These are phyloP conservation scores for Fusarium palustre DNA, from an alignment of 2,329 filamentous ascomycete species.

Conservation along the genomic window DNA sequence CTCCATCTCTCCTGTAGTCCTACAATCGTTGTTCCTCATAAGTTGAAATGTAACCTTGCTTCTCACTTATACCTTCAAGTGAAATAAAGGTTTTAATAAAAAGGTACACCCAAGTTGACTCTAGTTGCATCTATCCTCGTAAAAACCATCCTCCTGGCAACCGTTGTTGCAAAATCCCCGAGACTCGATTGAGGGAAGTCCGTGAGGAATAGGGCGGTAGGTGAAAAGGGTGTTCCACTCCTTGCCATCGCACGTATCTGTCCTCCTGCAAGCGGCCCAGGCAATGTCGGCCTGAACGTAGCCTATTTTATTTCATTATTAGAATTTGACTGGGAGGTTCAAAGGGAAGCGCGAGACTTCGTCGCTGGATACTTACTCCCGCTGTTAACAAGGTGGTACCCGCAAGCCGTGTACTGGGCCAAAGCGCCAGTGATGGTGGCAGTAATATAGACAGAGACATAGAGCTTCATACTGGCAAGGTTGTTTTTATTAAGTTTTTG, in stretches of 20 bases:
- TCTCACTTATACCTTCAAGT: too few relatives aligned
- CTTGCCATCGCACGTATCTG: not conserved
- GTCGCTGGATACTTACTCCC: not conserved
- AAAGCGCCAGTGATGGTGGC: too few relatives aligned
- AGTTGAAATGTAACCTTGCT: too few relatives aligned
- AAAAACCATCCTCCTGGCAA: not conserved
- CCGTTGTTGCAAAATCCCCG: not conserved
- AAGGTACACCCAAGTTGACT: too few relatives aligned
- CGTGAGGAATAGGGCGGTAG: conserved; percentile 2
- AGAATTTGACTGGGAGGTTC: not conserved
- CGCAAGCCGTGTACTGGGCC: too few relatives aligned
- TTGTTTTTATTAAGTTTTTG: too few relatives aligned
- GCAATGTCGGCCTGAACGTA: not conserved
- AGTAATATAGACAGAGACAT: too few relatives aligned
- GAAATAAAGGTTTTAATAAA: too few relatives aligned
- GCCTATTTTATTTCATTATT: not conserved
- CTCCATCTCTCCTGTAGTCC: too few relatives aligned
- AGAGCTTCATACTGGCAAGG: too few relatives aligned
- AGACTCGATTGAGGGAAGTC: not conserved
- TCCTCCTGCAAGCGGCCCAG: not conserved
- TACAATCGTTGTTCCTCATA: too few relatives aligned
- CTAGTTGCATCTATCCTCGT: not conserved
- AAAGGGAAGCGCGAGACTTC: not conserved
- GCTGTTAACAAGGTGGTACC: not conserved
- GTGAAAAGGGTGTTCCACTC: conserved; percentile 2